Percentiles rank a stretch among this genome's conserved stretches.
Evolutionary conservation across 2,329 filamentous ascomycete species (phyloP).

Genomic region (Drechslerella dactyloides): DNA sequence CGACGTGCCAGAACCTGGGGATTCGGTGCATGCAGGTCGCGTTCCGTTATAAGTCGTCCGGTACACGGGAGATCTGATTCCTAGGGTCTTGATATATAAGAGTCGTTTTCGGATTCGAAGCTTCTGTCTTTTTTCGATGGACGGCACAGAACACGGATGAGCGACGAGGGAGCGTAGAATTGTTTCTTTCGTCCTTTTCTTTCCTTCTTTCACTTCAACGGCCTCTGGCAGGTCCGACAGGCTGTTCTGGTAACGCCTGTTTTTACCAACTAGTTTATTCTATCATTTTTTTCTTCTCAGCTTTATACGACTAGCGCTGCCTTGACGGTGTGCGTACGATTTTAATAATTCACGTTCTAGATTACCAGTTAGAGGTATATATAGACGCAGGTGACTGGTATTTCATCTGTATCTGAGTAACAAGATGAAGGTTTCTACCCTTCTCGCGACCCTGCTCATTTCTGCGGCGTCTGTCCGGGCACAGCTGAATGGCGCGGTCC

Average conservation of each 20-base stretch:
- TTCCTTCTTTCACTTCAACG: background rate
- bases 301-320: background rate
- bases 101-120: background rate
- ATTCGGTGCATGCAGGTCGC: no score
- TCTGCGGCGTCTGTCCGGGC: constrained; percentile 12
- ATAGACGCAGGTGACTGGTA: no score
- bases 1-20: no score
- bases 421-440: constrained; percentile 18
- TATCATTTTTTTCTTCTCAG: background rate
- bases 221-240: constrained; percentile 1
- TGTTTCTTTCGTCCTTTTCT: background rate
- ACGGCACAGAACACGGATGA: background rate
- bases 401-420: background rate
- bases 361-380: no score
- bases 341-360: background rate
- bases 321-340: background rate
- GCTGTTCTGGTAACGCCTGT: constrained; percentile 4
- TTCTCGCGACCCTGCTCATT: constrained; percentile 7
- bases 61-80: no score
- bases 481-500: background rate
- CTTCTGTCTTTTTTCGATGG: background rate
- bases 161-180: background rate
- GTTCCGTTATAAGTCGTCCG: no score
- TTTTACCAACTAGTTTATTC: background rate
- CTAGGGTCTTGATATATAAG: background rate